Evolutionary conservation across 2,329 filamentous ascomycete genomes (phyloP).

Genomic region (Fusarium pseudocircinatum): DNA sequence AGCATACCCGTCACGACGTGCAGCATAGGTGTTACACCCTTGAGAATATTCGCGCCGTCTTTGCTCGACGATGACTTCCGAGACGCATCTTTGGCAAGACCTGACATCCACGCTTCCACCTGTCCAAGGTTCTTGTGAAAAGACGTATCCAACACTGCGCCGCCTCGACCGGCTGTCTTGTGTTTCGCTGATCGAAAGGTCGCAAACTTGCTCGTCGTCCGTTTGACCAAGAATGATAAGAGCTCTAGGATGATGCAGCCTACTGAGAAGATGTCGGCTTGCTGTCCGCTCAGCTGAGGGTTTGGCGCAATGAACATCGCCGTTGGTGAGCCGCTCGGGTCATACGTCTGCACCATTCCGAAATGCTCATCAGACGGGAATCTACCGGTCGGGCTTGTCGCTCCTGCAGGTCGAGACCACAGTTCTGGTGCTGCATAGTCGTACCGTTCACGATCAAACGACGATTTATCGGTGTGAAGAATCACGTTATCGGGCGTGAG

Average conservation of each 20-base stretch:
- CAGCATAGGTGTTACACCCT: constrained; percentile 62
- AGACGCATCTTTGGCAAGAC: constrained; percentile 67
- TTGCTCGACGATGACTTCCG: constrained; percentile 53
- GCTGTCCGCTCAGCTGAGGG: constrained; percentile 61
- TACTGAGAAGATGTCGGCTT: constrained; percentile 77
- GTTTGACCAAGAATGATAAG: constrained; percentile 74
- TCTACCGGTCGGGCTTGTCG: constrained; percentile 48
- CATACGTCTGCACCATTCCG: constrained; percentile 49
- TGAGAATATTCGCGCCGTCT: constrained; percentile 58
- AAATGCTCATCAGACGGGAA: constrained; percentile 51
- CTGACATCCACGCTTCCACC: constrained; percentile 73
- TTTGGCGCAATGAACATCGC: constrained; percentile 52
- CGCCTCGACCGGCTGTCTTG: constrained; percentile 65
- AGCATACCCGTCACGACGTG: constrained; percentile 66
- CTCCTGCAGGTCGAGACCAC: constrained; percentile 57
- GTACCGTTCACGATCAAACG: constrained; percentile 74
- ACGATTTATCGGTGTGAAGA: constrained; percentile 55
- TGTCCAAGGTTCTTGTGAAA: constrained; percentile 78
- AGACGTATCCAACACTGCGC: constrained; percentile 72
- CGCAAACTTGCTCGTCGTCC: constrained; percentile 71
- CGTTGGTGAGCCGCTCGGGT: constrained; percentile 38
- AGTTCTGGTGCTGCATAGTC: constrained; percentile 79
- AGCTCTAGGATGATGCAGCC: constrained; percentile 79
- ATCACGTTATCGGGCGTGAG: constrained; percentile 56
- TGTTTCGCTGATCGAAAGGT: constrained; percentile 73